Conservation (phyloP, 768 basidiomycete species). For the Naganishia antarctica region DNA sequence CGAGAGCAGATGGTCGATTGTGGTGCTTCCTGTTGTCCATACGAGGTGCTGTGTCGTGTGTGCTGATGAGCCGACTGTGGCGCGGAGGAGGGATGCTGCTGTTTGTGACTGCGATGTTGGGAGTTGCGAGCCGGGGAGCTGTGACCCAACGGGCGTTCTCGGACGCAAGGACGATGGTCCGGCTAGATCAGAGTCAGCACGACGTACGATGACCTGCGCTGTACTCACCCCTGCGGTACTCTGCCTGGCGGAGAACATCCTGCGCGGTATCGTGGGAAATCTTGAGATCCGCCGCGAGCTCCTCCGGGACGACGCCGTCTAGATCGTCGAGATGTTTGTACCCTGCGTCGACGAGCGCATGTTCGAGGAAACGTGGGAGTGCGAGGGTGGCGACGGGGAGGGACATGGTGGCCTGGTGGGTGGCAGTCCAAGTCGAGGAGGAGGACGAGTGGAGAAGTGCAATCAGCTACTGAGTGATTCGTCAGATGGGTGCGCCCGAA, state of each 20-base stretch:
- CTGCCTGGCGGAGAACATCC: constrained; percentile 36
- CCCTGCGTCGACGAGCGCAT: constrained; percentile 36
- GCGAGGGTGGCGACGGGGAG: constrained; percentile 1
- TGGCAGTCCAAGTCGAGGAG: not conserved
- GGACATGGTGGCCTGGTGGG: constrained; percentile 7
- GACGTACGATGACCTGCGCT: not conserved
- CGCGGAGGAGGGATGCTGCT: constrained; percentile 25
- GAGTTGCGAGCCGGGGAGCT: constrained; percentile 1
- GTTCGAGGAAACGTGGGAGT: constrained; percentile 29
- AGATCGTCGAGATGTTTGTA: constrained; percentile 36
- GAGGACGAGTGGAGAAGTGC: no score
- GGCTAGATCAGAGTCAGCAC: not conserved
- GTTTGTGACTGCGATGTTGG: constrained; percentile 26
- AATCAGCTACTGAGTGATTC: no score
- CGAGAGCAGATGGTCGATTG: constrained; percentile 38
- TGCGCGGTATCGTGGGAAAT: constrained; percentile 33
- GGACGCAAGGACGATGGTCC: constrained; percentile 16
- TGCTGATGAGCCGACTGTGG: constrained; percentile 20
- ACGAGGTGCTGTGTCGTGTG: not conserved
- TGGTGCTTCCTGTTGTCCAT: constrained; percentile 34
- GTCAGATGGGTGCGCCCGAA: no score
- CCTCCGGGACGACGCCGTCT: constrained; percentile 22
- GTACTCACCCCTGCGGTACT: constrained; percentile 30
- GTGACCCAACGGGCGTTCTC: not conserved
- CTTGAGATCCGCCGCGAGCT: constrained; percentile 39